phyloP scores from a whole-genome alignment of 75 land plant genomes.

The Adiantum capillusveneris region DNA sequence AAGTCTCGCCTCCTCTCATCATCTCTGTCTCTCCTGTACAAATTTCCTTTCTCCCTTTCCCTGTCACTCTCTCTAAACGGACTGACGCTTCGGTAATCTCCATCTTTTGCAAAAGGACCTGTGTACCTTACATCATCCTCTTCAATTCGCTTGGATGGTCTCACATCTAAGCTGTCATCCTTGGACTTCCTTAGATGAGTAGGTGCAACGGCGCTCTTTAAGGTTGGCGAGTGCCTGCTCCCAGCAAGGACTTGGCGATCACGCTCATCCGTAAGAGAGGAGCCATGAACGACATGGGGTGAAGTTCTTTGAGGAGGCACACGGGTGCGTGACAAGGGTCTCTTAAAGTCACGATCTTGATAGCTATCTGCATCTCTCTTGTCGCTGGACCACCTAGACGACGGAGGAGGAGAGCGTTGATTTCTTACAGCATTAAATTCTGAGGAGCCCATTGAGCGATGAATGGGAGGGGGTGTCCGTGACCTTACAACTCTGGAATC shows the following conservation, averaged over 20 bases:
- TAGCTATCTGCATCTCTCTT: slow-evolving; percentile 32
- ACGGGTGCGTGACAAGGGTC: slow-evolving; percentile 9
- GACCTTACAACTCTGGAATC: slow-evolving; percentile 19
- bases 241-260: slow-evolving; percentile 22
- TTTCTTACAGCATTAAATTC: slow-evolving; percentile 26
- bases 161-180: slow-evolving; percentile 10
- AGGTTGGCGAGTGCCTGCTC: slow-evolving; percentile 14
- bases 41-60: neutral
- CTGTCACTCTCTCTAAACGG: neutral
- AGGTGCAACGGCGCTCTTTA: slow-evolving; percentile 20
- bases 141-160: slow-evolving; percentile 21
- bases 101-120: neutral
- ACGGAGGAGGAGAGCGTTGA: slow-evolving; percentile 42
- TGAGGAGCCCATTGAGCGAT: slow-evolving; percentile 20
- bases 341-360: slow-evolving; percentile 23
- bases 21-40: neutral
- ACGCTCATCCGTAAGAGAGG: slow-evolving; percentile 25
- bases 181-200: slow-evolving; percentile 20
- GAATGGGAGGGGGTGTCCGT: slow-evolving; percentile 4
- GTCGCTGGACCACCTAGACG: slow-evolving; percentile 40
- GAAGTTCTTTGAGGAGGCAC: slow-evolving; percentile 40
- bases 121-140: slow-evolving; percentile 17
- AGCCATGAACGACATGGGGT: slow-evolving; percentile 31
- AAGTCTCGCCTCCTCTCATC: slow-evolving; percentile 6
- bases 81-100: neutral